Evolutionary conservation across 768 basidiomycete species (phyloP).

Genomic region (Agaricus subrufescens): DNA sequence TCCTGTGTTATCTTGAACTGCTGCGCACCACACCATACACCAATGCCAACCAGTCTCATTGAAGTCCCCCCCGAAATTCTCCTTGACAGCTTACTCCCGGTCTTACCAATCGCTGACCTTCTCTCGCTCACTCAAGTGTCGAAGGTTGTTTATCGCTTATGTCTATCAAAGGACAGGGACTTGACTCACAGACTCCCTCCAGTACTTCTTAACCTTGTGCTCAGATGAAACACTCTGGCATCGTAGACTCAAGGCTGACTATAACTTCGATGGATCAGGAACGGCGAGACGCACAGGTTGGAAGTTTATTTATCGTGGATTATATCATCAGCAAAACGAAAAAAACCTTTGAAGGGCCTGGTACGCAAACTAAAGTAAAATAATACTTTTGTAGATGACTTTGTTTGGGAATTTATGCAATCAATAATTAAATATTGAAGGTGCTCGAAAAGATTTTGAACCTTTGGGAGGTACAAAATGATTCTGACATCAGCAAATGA

Average conservation of each 20-base stretch:
- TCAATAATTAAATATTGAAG: too few species aligned
- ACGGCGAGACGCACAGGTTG: slow-evolving; percentile 77
- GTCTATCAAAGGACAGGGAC: background rate
- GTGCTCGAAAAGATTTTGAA: too few species aligned
- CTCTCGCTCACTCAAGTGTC: slow-evolving; percentile 56
- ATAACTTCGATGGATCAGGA: slow-evolving; percentile 67
- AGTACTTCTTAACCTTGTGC: slow-evolving; percentile 56
- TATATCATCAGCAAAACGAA: too few species aligned
- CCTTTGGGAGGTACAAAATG: too few species aligned
- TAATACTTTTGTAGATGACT: too few species aligned
- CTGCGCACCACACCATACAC: background rate
- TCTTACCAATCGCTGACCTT: slow-evolving; percentile 50
- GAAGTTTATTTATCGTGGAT: slow-evolving; percentile 72
- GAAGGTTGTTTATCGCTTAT: slow-evolving; percentile 29
- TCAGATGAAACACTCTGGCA: slow-evolving; percentile 81
- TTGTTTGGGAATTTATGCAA: too few species aligned
- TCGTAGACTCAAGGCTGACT: slow-evolving; percentile 60
- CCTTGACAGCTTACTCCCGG: slow-evolving; percentile 65
- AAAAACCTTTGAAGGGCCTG: too few species aligned
- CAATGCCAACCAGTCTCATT: slow-evolving; percentile 11
- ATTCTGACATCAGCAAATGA: too few species aligned
- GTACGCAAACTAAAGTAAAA: too few species aligned
- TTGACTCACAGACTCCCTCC: slow-evolving; percentile 3
- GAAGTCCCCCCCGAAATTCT: slow-evolving; percentile 75
- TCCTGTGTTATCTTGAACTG: too few species aligned